Evolutionary conservation across 805 yeast species (phyloP).

Genomic region (Komagataella pastoris): DNA sequence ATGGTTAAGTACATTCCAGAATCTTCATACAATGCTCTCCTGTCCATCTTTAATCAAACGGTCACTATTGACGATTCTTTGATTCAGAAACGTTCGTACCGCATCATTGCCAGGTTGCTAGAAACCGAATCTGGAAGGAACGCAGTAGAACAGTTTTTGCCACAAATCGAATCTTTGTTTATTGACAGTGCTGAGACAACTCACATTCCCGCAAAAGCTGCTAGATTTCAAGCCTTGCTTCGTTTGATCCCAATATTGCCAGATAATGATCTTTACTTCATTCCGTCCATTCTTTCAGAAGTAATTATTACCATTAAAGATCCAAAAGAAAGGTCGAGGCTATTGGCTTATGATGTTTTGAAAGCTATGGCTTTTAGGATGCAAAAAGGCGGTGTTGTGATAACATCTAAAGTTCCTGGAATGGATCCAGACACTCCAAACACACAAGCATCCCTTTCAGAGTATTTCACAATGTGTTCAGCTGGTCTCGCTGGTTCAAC

Average conservation of each 20-base stretch:
- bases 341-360: conserved; percentile 60
- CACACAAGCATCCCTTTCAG: conserved; percentile 56
- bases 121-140: conserved; percentile 54
- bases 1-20: conserved; percentile 77
- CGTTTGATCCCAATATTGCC: conserved; percentile 54
- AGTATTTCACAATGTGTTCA: conserved; percentile 83
- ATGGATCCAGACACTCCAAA: conserved; percentile 51
- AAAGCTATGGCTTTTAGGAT: conserved; percentile 73
- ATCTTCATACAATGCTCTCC: conserved; percentile 56
- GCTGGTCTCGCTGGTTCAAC: conserved; percentile 94
- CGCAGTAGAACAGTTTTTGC: conserved; percentile 37
- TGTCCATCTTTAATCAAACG: conserved; percentile 65
- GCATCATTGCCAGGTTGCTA: conserved; percentile 56
- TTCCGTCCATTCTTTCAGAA: conserved; percentile 77
- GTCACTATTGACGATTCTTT: conserved; percentile 45
- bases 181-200: conserved; percentile 43
- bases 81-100: conserved; percentile 81
- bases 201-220: conserved; percentile 64
- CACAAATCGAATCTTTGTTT: conserved; percentile 47
- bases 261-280: conserved; percentile 48
- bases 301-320: conserved; percentile 85
- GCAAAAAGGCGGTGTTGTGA: conserved; percentile 54
- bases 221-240: conserved; percentile 60
- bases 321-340: conserved; percentile 84
- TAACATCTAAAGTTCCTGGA: conserved; percentile 53